Evolutionary conservation across 371 early-diverging fungal species (phyloP).

Genomic region (Mucor irregularis): DNA sequence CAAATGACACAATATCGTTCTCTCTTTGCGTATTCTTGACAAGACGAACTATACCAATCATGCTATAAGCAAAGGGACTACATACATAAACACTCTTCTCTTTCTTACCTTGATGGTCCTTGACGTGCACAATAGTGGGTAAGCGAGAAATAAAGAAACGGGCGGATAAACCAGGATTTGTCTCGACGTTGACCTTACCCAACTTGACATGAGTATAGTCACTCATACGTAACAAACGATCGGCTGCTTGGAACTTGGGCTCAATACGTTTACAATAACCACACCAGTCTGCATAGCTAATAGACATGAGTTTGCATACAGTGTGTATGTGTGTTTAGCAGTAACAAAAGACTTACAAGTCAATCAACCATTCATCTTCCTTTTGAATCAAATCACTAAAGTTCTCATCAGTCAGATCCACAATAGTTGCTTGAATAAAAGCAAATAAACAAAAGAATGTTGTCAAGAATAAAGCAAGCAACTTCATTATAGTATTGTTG

Average conservation of each 20-base stretch:
- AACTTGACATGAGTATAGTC: conserved; percentile 23
- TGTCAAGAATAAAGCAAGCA: not conserved
- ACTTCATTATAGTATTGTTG: conserved; percentile 12
- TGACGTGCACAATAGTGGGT: conserved; percentile 46
- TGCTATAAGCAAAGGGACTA: not conserved
- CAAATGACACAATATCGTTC: conserved; percentile 24
- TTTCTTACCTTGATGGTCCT: conserved; percentile 36
- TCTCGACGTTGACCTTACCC: conserved; percentile 41
- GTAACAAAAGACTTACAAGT: conserved; percentile 33
- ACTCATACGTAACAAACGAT: conserved; percentile 16
- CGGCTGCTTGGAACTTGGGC: conserved; percentile 33
- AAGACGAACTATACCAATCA: conserved; percentile 4
- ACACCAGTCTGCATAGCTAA: conserved; percentile 52
- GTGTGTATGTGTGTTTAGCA: not conserved
- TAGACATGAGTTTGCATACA: not conserved
- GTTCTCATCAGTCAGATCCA: conserved; percentile 40
- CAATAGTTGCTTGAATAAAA: conserved; percentile 19
- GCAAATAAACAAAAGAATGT: not conserved
- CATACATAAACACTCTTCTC: not conserved
- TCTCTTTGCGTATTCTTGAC: conserved; percentile 11
- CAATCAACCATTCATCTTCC: conserved; percentile 42
- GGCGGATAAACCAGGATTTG: conserved; percentile 42
- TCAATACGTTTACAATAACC: conserved; percentile 39
- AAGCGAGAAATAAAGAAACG: conserved; percentile 49
- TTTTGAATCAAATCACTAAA: conserved; percentile 26